Evolutionary conservation across 176 grass and related monocot species (phyloP).

Genomic region (Raddia guianensis): DNA sequence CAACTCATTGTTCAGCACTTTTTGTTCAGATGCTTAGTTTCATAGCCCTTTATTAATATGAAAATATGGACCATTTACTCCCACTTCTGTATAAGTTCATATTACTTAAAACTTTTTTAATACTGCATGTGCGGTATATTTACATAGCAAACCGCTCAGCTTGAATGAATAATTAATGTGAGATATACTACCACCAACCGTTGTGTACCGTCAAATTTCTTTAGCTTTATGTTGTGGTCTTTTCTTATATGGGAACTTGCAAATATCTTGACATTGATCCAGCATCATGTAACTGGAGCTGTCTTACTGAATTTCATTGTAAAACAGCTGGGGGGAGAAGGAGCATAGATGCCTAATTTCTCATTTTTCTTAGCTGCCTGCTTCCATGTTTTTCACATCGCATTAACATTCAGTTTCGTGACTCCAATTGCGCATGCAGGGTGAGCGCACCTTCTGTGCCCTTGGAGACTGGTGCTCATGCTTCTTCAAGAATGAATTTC

Average conservation of each 20-base stretch:
- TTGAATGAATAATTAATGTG: too few species aligned
- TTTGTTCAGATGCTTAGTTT: neutral
- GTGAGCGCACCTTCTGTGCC: neutral
- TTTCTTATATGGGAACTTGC: too few species aligned
- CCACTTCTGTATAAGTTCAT: too few species aligned
- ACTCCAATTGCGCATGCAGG: slow-evolving; percentile 17
- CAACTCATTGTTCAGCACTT: neutral
- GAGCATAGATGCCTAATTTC: neutral
- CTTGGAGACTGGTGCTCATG: neutral
- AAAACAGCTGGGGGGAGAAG: neutral
- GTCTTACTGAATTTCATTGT: neutral
- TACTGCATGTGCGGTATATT: too few species aligned
- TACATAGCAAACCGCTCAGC: too few species aligned
- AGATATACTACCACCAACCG: too few species aligned
- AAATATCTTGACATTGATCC: too few species aligned
- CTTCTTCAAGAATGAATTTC: neutral
- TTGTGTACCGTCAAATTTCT: too few species aligned
- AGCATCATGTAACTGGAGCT: neutral
- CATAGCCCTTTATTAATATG: neutral
- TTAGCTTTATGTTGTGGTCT: too few species aligned
- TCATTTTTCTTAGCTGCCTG: neutral
- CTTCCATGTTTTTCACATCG: neutral
- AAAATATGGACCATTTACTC: too few species aligned
- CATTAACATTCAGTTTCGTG: neutral
- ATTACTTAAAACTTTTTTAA: too few species aligned